Evolutionary conservation across 2,329 filamentous ascomycete species (phyloP).

Genomic region (Ilyonectria destructans): DNA sequence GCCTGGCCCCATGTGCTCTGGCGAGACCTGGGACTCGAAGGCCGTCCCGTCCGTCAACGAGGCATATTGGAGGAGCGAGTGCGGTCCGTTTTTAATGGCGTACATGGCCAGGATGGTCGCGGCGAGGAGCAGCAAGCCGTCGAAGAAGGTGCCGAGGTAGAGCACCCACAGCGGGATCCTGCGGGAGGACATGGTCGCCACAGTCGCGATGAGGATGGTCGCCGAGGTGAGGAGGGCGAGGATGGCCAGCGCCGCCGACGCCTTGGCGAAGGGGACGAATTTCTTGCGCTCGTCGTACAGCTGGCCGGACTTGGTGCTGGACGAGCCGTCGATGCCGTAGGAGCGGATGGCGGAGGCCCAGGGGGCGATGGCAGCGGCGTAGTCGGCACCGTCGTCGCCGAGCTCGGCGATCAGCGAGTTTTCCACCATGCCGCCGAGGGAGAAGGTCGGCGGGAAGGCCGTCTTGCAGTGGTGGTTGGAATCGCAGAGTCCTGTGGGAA

Average conservation of each 20-base stretch:
- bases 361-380: constrained; percentile 23
- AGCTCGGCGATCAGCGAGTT: constrained; percentile 32
- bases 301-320: constrained; percentile 1
- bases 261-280: constrained; percentile 34
- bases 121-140: constrained; percentile 31
- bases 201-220: constrained; percentile 18
- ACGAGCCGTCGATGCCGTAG: constrained; percentile 35
- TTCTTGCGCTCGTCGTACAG: constrained; percentile 20
- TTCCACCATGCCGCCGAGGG: constrained; percentile 34
- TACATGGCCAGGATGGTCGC: constrained; percentile 28
- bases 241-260: constrained; percentile 35
- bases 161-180: constrained; percentile 30
- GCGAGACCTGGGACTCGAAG: constrained; percentile 4
- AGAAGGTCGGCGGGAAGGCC: constrained; percentile 34
- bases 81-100: constrained; percentile 34
- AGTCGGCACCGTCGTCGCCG: constrained; percentile 10
- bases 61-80: constrained; percentile 25
- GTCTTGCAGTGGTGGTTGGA: constrained; percentile 30
- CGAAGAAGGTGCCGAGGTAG: constrained; percentile 33
- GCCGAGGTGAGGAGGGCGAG: constrained; percentile 35
- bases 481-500: constrained; percentile 27
- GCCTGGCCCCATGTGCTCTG: constrained; percentile 27
- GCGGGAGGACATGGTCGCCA: constrained; percentile 24
- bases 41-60: neutral
- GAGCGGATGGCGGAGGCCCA: constrained; percentile 30